Base-by-base conservation (phyloP, 306 rosid genomes). In the Medicago ruthenica region DNA sequence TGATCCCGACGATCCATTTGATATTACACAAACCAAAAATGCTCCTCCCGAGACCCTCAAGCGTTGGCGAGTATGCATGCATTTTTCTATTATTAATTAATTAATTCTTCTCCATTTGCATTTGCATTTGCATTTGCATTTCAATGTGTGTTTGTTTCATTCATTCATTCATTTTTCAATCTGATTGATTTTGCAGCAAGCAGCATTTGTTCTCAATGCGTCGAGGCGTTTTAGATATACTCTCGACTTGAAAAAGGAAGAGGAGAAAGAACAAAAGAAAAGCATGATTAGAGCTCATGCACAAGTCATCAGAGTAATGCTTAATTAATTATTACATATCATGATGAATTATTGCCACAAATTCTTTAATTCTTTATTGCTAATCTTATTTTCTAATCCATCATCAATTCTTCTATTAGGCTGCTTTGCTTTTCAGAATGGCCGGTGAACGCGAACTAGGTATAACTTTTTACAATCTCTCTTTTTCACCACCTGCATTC, bases 211-310 rank as follows among this genome's bases (percentile, higher is more conserved):
- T 71, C 87, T 94, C 61, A 94, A 94, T 84, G 95, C 98, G 18
- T 85, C 96, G 18, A 82, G 98, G 42, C 89, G 98, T 63, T 94
- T 94, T 82, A 87, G 98, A 69, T 94, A 94, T 57, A 94, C 98
- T 37, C 78, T 92, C 68, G 96, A 94, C 88, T 92, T 94, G 60
- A 87, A 86, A 51, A 90, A 67, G 83, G 97, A 85, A 71, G 95
- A 87, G 71, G 93, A 88, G 40, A 87, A 79, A 80, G 92, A 88
- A 55, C 83, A 84, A 8, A 87, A 90, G 75, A 88, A 85, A 81
- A 76, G 89, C 84, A 85, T 91, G 97, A 90, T 94, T 65, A 84
- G 98, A 83, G 82, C 98, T 70, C 97, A 92, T 66, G 96, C 98
- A 17, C 98, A 92, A 92, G 98, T 92, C 89, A 84, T 94, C 44